Evolutionary conservation across 306 rosid species (phyloP), one percentile per base, ranked within the genome.

Genomic region (Lablab purpureus): DNA sequence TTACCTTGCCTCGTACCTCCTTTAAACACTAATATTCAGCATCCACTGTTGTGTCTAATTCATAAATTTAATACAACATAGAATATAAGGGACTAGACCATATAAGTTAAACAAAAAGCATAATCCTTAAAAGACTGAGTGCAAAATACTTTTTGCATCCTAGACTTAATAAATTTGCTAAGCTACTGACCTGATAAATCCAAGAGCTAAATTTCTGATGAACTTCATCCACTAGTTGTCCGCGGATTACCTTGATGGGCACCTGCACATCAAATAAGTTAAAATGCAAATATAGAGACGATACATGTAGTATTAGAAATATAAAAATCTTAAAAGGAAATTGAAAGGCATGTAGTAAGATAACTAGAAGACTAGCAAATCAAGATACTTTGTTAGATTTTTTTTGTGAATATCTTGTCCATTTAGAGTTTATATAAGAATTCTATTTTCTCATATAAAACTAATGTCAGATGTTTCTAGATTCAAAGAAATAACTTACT

Each of bases 111-210:
- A 62, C 2, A 47, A n/a, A 30, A 15, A 32, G 0, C 10, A 7
- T 10, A 18, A 43, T 36, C 23, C 9, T 69, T 56, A 7, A 7
- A 69, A 4, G 15, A 13, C 22, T n/a, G 7, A 50, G 23, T 15
- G 40, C 64, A 71, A 45, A 51, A 51, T 51, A 52, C 3, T 52
- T 54, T 10, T 28, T 49, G 17, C 54, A 56, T 34, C 23, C 50
- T 75, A 60, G 45, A 76, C 50, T 22, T 79, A 64, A 64, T 79
- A 64, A 64, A 68, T 19, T 6, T 68, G 41, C 40, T 10, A 64
- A 69, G 75, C 70, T 76, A 67, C 76, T 78, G 11, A 92, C 98
- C 93, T 94, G 98, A 75, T 88, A 82, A 68, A 94, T 91, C 98
- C 98, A 94, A 12, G 97, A 76, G 86, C 30, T 85, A 70, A 92